A percentile compares a stretch with the other conserved stretches of the same genome.
These are phyloP conservation scores for Parafenestella ontariensis DNA, from an alignment of 2,329 filamentous ascomycete species.

Conservation along the genomic window DNA sequence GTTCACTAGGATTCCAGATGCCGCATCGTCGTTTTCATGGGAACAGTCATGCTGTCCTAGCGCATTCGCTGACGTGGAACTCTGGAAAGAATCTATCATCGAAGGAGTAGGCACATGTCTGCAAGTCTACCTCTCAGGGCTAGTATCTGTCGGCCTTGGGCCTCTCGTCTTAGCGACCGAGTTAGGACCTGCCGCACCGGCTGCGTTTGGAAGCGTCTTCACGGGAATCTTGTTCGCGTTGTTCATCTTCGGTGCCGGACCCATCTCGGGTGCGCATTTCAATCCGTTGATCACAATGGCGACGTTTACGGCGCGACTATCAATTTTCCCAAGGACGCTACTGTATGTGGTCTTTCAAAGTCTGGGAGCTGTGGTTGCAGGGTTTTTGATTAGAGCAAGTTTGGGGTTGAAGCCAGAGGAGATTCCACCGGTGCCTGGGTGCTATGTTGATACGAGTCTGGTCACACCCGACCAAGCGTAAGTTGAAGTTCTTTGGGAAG, in stretches of 20 bases:
- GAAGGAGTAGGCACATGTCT: slow-evolving; percentile 33
- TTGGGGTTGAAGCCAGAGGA: slow-evolving; percentile 19
- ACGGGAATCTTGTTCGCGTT: slow-evolving; percentile 54
- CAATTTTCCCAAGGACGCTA: slow-evolving; percentile 57
- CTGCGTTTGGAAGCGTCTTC: slow-evolving; percentile 46
- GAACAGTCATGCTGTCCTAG: slow-evolving; percentile 15
- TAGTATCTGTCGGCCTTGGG: slow-evolving; percentile 22
- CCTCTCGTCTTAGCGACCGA: slow-evolving; percentile 22
- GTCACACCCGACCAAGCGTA: slow-evolving; percentile 49
- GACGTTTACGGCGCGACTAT: slow-evolving; percentile 59
- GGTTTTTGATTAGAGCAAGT: slow-evolving; percentile 50
- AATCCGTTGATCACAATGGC: slow-evolving; percentile 63
- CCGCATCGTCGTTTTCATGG: slow-evolving; percentile 30
- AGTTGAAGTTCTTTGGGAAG: not conserved
- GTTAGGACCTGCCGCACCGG: slow-evolving; percentile 36
- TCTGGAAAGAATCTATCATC: slow-evolving; percentile 32
- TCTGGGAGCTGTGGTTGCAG: slow-evolving; percentile 55
- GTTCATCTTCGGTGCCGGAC: slow-evolving; percentile 59
- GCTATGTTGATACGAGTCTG: slow-evolving; percentile 40
- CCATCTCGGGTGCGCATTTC: slow-evolving; percentile 59
- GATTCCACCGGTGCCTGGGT: slow-evolving; percentile 26
- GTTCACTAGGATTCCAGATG: slow-evolving; percentile 35
- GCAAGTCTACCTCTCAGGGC: slow-evolving; percentile 27
- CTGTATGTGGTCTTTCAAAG: slow-evolving; percentile 58
- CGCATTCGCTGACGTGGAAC: slow-evolving; percentile 22